A percentile compares a stretch with the other conserved stretches of the same genome.
phyloP scores from a whole-genome alignment of 1,284 basidiomycete genomes.

The Irpex lacteus region DNA sequence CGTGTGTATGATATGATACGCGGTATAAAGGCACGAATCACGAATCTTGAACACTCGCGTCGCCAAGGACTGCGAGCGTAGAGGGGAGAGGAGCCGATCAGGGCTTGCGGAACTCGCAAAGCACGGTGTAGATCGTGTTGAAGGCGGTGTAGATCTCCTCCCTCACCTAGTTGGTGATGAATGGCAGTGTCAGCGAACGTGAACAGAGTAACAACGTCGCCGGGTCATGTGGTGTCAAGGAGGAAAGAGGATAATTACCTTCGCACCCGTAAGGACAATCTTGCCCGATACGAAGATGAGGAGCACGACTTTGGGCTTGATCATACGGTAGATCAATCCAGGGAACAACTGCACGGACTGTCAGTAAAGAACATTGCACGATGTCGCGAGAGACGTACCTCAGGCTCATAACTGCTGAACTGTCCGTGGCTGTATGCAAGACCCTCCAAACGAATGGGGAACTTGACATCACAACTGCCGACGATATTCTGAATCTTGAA shows the following conservation, averaged over 20 bases:
- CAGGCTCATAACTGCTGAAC: slow-evolving; percentile 97
- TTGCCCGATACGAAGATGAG: slow-evolving; percentile 99
- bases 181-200: slow-evolving; percentile 37
- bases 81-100: slow-evolving; percentile 31
- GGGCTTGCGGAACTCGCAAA: slow-evolving; percentile 87
- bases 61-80: background rate
- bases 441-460: slow-evolving; percentile 98
- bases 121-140: slow-evolving; percentile 97
- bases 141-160: slow-evolving; percentile 99
- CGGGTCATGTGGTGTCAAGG: slow-evolving; percentile 1
- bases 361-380: background rate
- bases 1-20: background rate
- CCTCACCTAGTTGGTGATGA: slow-evolving; percentile 65
- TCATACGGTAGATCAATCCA: slow-evolving; percentile 99
- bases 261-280: slow-evolving; percentile 98
- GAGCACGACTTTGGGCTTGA: slow-evolving; percentile 98
- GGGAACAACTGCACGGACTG: slow-evolving; percentile 81
- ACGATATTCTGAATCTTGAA: slow-evolving; percentile 99
- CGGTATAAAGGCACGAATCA: no score
- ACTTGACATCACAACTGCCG: slow-evolving; percentile 98
- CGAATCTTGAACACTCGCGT: no score
- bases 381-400: slow-evolving; percentile 52
- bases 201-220: background rate
- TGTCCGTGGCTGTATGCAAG: slow-evolving; percentile 98
- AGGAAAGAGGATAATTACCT: slow-evolving; percentile 55